Conservation (phyloP, 768 basidiomycete species). For the Panaeolus cyanescens region DNA sequence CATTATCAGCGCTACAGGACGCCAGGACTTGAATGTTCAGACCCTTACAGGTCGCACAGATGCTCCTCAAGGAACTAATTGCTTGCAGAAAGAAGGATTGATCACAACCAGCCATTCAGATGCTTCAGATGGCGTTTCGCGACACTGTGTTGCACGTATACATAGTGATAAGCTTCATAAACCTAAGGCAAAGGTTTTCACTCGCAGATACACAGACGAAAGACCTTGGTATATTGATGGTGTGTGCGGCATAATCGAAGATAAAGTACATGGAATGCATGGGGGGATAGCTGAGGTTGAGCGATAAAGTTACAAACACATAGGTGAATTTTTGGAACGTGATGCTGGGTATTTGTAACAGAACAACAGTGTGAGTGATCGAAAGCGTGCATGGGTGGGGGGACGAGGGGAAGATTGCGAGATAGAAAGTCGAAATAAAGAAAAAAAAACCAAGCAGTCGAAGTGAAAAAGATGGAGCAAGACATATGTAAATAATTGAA, state of each 20-base stretch:
- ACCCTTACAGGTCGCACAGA: too few relatives aligned
- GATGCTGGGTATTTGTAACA: conserved; percentile 3
- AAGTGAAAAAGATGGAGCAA: conserved; percentile 11
- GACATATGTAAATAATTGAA: conserved; percentile 5
- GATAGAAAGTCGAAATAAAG: neutral
- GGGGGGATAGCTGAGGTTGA: neutral
- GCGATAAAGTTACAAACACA: conserved; percentile 1
- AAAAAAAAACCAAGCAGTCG: conserved; percentile 1
- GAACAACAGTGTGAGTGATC: neutral
- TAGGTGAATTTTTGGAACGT: neutral
- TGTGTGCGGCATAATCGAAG: too few relatives aligned
- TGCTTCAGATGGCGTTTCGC: too few relatives aligned
- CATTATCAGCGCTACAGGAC: too few relatives aligned
- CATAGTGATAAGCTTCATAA: too few relatives aligned
- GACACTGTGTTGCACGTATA: too few relatives aligned
- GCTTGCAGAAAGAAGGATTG: too few relatives aligned
- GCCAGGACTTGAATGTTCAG: too few relatives aligned
- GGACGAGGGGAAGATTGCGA: neutral
- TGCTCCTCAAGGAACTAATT: too few relatives aligned
- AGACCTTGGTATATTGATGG: too few relatives aligned
- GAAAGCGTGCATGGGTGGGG: neutral
- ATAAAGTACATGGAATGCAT: neutral
- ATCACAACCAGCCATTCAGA: too few relatives aligned
- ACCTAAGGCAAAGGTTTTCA: neutral
- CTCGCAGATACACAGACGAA: too few relatives aligned